phyloP scores from a whole-genome alignment of 1,284 basidiomycete species.

The Boletus calvinii region DNA sequence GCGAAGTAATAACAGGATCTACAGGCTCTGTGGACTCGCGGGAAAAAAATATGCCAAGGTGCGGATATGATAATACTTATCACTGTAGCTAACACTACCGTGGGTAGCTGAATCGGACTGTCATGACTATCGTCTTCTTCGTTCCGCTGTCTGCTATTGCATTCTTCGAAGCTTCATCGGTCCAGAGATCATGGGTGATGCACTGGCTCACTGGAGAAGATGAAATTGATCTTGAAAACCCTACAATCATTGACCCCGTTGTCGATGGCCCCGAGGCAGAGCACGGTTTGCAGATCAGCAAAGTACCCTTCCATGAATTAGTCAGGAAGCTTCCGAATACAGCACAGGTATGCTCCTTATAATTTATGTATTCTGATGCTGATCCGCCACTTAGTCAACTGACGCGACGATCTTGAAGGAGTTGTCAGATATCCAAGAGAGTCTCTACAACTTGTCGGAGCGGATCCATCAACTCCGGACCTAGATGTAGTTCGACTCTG shows the following conservation, averaged over 20 bases:
- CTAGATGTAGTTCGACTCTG: slow-evolving; percentile 9
- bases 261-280: slow-evolving; percentile 59
- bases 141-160: slow-evolving; percentile 75
- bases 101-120: slow-evolving; percentile 65
- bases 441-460: slow-evolving; percentile 55
- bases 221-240: slow-evolving; percentile 65
- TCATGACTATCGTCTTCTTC: slow-evolving; percentile 82
- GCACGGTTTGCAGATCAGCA: slow-evolving; percentile 65
- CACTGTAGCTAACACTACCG: neutral
- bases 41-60: slow-evolving; percentile 58
- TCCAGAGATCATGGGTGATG: slow-evolving; percentile 61
- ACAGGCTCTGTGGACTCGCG: slow-evolving; percentile 50
- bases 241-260: slow-evolving; percentile 55
- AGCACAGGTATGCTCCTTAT: slow-evolving; percentile 50
- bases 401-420: slow-evolving; percentile 69
- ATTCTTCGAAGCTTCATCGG: slow-evolving; percentile 67
- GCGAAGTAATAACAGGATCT: slow-evolving; percentile 11
- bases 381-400: slow-evolving; percentile 54
- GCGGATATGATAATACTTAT: slow-evolving; percentile 10
- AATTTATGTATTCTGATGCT: slow-evolving; percentile 4
- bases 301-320: slow-evolving; percentile 72
- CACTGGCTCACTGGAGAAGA: slow-evolving; percentile 65
- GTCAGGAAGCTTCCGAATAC: slow-evolving; percentile 78
- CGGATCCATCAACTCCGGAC: slow-evolving; percentile 41
- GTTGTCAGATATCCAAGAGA: slow-evolving; percentile 55